Conservation (phyloP, 108 stramenopile genomes). For the Cylindrotheca fusiformis region DNA sequence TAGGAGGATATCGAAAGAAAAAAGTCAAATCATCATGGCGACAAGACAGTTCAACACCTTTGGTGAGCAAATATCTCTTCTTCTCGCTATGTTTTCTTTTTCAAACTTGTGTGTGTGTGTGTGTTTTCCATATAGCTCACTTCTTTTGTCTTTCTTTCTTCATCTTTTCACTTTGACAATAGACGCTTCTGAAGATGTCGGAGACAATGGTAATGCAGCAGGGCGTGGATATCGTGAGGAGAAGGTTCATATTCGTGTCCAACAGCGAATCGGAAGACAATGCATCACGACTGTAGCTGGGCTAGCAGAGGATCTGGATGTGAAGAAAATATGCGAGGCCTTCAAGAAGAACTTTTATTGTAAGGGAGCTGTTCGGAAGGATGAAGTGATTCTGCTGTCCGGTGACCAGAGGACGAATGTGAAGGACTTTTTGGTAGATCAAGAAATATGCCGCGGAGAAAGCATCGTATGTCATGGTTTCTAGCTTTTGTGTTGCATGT, state of each 20-base stretch:
- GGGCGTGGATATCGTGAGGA: constrained; percentile 56
- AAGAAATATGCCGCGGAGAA: constrained; percentile 90
- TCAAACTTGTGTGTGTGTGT: too few relatives aligned
- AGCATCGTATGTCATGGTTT: constrained; percentile 90
- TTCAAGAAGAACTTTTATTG: constrained; percentile 99
- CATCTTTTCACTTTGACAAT: neutral
- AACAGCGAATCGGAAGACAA: constrained; percentile 98
- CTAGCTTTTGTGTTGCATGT: constrained; percentile 46
- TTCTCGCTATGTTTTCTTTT: too few relatives aligned
- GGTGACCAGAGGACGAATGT: constrained; percentile 98
- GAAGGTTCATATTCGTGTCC: constrained; percentile 98
- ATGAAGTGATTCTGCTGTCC: constrained; percentile 96
- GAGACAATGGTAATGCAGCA: constrained; percentile 78
- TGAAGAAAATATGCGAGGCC: constrained; percentile 97
- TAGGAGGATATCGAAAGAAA: too few relatives aligned
- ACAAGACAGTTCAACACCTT: constrained; percentile 20
- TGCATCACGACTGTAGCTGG: constrained; percentile 98
- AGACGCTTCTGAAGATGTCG: constrained; percentile 59
- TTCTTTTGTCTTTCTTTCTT: neutral
- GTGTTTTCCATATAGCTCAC: neutral
- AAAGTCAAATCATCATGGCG: too few relatives aligned
- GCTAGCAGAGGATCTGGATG: constrained; percentile 96
- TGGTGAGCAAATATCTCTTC: constrained; percentile 12
- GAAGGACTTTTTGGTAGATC: constrained; percentile 92
- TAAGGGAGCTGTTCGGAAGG: constrained; percentile 98